Conservation (phyloP, 1,284 basidiomycete species). For the Coriolopsis trogii region DNA sequence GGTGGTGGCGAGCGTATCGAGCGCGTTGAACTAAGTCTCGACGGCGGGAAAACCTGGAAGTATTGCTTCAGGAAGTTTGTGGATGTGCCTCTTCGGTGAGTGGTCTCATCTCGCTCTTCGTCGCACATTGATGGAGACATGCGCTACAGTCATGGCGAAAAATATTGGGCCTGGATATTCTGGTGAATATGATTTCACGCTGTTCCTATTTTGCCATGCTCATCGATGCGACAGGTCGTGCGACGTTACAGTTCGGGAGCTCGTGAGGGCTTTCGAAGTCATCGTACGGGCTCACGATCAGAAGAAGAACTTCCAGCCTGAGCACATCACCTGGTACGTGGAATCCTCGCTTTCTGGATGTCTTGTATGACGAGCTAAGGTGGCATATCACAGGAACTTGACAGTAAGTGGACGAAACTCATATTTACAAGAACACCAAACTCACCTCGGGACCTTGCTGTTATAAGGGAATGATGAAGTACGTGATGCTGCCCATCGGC, state of each 20-base stretch:
- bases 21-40: constrained; percentile 28
- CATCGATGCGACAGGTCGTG: constrained; percentile 21
- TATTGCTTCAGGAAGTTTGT: constrained; percentile 28
- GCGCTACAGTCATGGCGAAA: constrained; percentile 24
- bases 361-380: neutral
- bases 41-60: constrained; percentile 28
- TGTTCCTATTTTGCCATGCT: neutral
- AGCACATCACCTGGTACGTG: constrained; percentile 24
- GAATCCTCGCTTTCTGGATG: neutral
- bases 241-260: constrained; percentile 23
- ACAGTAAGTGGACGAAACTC: too few relatives aligned
- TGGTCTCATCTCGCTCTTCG: neutral
- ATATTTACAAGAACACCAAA: neutral
- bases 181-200: constrained; percentile 13
- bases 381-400: constrained; percentile 11
- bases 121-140: neutral
- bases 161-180: constrained; percentile 32
- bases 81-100: constrained; percentile 18
- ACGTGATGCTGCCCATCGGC: neutral
- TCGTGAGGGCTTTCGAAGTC: constrained; percentile 21
- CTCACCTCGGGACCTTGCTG: neutral
- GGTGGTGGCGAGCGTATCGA: constrained; percentile 24
- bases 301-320: constrained; percentile 28
- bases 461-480: constrained; percentile 31
- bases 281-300: constrained; percentile 25